Evolutionary conservation across 2,329 filamentous ascomycete genomes (phyloP).

Genomic region (Sclerotinia minor): DNA sequence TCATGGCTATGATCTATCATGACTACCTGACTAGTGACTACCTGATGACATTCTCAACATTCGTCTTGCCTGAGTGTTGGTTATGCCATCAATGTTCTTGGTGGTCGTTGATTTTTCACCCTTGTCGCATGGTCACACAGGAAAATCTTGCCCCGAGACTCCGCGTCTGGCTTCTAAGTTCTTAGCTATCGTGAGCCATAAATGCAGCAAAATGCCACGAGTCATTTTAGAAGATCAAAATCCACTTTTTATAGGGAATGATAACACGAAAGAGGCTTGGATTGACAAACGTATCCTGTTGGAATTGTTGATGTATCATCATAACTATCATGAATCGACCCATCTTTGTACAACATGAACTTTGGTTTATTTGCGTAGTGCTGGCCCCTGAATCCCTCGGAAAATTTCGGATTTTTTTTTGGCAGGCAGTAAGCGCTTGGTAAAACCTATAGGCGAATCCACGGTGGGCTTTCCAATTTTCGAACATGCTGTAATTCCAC

Average conservation of each 20-base stretch:
- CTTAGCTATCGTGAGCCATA: background rate
- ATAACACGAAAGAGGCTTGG: background rate
- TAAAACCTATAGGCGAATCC: background rate
- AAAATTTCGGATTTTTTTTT: constrained; percentile 13
- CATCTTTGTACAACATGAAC: background rate
- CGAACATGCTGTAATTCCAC: background rate
- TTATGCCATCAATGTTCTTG: background rate
- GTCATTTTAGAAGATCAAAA: constrained; percentile 12
- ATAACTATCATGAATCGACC: background rate
- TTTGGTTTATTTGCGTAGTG: background rate
- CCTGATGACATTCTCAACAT: background rate
- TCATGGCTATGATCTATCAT: too few relatives aligned
- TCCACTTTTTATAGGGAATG: constrained; percentile 10
- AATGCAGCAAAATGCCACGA: constrained; percentile 19
- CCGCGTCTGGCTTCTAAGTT: background rate
- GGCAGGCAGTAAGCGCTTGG: background rate
- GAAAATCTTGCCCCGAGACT: constrained; percentile 15
- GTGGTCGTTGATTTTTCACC: constrained; percentile 4
- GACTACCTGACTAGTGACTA: background rate
- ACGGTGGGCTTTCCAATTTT: background rate
- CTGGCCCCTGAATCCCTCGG: constrained; percentile 3
- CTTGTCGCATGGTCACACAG: background rate
- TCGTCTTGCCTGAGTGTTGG: background rate
- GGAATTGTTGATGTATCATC: background rate
- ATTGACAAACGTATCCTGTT: background rate